Evolutionary conservation across 495 filamentous ascomycete genomes (phyloP), one percentile per base, ranked within the genome.

Genomic region (Oidiodendron maius): DNA sequence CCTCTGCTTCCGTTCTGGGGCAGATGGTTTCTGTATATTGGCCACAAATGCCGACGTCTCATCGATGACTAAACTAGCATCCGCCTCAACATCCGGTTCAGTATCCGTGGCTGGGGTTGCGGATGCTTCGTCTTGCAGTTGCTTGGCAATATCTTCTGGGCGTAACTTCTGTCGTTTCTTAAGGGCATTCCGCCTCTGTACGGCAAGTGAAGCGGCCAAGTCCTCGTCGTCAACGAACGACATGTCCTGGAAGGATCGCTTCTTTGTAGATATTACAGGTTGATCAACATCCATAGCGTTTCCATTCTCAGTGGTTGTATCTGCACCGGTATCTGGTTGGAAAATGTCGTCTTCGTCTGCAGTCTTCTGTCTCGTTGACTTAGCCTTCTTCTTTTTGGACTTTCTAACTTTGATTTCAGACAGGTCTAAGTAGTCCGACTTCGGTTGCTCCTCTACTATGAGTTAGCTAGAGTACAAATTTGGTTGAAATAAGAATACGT

Each of bases 1-100:
- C 67, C 63, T 59, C 76, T 55, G 66, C 16, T 66, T 59, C 58
- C 72, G 76, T 53, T 87, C 83, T n/a, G 81, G 80, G n/a, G 76
- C 67, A n/a, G 68, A 69, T 10, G 75, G 77, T 53, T 81, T 83
- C 56, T 84, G 80, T 44, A 98, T 64, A 54, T 89, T 87, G 16
- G 89, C 83, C 21, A 98, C 87, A 61, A 98, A 98, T 52, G 95
- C 90, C 3, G 89, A 86, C 12, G 91, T 96, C 61, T 97, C 91
- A 54, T 96, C 90, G 47, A 98, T 89, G 12, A 97, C 75, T 10
- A 96, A 71, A 23, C 91, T 91, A 13, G 76, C 78, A 21, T 80
- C 82, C 51, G 83, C 78, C 15, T 72, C 73, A 20, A 65, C 70
- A 0, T 71, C 72, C 22, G 65, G 69, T 1, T 65, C 71, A 10